These are phyloP conservation scores for Lipomyces spencermartinsiae DNA, from an alignment of 805 yeast genomes.

Conservation along the genomic window DNA sequence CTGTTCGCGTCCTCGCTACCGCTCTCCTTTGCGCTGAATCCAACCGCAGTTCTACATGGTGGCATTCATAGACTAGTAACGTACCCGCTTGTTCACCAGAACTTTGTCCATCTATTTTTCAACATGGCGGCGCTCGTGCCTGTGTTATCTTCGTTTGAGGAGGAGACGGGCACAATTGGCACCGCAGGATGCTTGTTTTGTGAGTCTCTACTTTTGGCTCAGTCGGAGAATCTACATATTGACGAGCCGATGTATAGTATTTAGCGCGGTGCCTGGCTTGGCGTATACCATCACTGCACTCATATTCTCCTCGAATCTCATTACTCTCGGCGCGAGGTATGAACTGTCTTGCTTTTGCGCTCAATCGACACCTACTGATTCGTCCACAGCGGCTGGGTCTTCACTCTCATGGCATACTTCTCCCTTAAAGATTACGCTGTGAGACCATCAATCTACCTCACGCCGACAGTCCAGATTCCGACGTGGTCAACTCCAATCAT, in stretches of 20 bases:
- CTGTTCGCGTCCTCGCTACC: constrained; percentile 14
- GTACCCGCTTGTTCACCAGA: constrained; percentile 37
- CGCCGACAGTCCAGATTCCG: constrained; percentile 31
- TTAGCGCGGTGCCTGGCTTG: constrained; percentile 32
- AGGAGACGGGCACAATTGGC: constrained; percentile 37
- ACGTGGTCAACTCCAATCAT: constrained; percentile 36
- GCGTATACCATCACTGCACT: constrained; percentile 25
- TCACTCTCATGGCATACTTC: constrained; percentile 36
- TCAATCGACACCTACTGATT: background rate
- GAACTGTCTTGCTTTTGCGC: background rate
- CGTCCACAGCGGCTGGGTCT: constrained; percentile 33
- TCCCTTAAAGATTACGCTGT: constrained; percentile 32
- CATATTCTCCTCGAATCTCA: constrained; percentile 5
- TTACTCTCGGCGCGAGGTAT: constrained; percentile 30
- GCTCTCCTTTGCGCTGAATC: constrained; percentile 20
- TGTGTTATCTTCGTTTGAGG: constrained; percentile 37
- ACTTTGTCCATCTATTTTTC: constrained; percentile 32
- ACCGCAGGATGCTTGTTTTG: constrained; percentile 35
- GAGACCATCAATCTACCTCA: constrained; percentile 30
- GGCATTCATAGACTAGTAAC: constrained; percentile 35
- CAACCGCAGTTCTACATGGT: constrained; percentile 22
- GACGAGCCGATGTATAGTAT: constrained; percentile 13
- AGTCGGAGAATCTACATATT: background rate
- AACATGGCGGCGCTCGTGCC: constrained; percentile 35
- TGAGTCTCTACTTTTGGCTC: constrained; percentile 5